These are phyloP conservation scores for Cystofilobasidium capitatum DNA, from an alignment of 768 basidiomycete species.

Conservation along the genomic window DNA sequence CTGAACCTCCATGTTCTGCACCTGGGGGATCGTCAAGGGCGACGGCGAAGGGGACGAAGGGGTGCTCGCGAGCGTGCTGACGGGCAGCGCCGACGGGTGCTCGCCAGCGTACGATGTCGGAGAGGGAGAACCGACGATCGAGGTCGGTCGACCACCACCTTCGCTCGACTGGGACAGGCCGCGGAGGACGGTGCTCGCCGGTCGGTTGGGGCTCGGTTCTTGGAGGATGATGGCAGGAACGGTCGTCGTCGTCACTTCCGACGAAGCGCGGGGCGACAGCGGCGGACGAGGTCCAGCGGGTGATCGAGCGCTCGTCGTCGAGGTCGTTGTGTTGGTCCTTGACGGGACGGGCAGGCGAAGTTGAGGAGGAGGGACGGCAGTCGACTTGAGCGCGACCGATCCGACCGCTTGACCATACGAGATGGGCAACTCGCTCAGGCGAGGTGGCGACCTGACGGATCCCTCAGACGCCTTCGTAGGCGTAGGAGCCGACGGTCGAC, in stretches of 20 bases:
- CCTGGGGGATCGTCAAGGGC: conserved; percentile 55
- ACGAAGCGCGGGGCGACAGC: conserved; percentile 31
- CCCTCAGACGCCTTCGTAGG: conserved; percentile 38
- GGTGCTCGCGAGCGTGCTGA: conserved; percentile 11
- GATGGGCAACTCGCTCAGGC: conserved; percentile 30
- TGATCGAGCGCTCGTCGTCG: conserved; percentile 19
- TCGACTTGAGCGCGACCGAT: too few relatives aligned
- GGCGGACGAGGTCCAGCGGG: conserved; percentile 39
- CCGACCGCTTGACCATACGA: not conserved
- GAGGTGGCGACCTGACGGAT: conserved; percentile 32
- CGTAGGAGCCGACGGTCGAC: conserved; percentile 40
- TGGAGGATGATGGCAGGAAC: conserved; percentile 36
- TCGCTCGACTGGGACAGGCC: not conserved
- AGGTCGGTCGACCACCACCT: not conserved
- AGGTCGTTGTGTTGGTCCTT: conserved; percentile 22
- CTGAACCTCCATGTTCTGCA: conserved; percentile 67
- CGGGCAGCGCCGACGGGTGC: conserved; percentile 26
- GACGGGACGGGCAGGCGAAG: conserved; percentile 22
- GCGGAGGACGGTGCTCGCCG: conserved; percentile 31
- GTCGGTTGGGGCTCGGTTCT: conserved; percentile 25
- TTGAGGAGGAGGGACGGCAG: not conserved
- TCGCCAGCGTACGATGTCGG: conserved; percentile 14
- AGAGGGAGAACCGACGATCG: not conserved
- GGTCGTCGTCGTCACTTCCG: conserved; percentile 22
- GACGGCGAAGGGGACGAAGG: conserved; percentile 30